Base-by-base conservation (phyloP, 1,139 yeast species). In the Diutina mesorugosa region DNA sequence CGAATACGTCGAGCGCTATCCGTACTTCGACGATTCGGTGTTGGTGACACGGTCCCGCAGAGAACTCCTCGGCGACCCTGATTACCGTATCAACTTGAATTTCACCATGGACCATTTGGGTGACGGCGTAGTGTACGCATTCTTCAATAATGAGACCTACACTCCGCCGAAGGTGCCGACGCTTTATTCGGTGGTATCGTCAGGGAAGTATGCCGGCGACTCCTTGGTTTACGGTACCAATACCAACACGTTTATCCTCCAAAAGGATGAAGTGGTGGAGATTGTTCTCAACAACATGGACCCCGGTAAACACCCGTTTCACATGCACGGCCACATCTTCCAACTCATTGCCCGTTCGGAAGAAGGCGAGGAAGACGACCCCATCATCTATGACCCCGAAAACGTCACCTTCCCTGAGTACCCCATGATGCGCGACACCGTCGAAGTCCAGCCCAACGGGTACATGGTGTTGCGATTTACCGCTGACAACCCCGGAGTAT, bases 261-360 rank as follows among this genome's bases (percentile, higher is more conserved):
- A 82, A 63, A 70, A 76, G 41, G 79, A 81, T 60, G 90, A 85
- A 58, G 73, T 83, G 55, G 79, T 89, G 55, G 95, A 89, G 63
- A 72, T 90, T 58, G 81, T 87, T 10, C 69, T 90, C 54, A 87
- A 88, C 67, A 86, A 89, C 60, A 69, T 73, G 59, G 96, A 89
- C 69, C 88, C 90, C 56, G 95, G 95, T 71, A 81, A 81, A 60
- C 96, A 90, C 70, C 96, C 97, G n/a, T 88, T 90, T 84, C 97
- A 90, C 68, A 72, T 90, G 63, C 97, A 90, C 64, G 97, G 97
- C 45, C 95, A 88, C 69, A 78, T 76, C 59, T 87, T 89, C 77
- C 95, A 90, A 76, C 76, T 87, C 9, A 66, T 88, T 57, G 81
- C 78, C 55, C 79, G 89, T 67, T 83, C 86, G 9, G 75, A 69